Percentiles rank a stretch among this genome's conserved stretches.
Evolutionary conservation across 257 asterid species (phyloP).

Genomic region (Rubia yunnanensis): DNA sequence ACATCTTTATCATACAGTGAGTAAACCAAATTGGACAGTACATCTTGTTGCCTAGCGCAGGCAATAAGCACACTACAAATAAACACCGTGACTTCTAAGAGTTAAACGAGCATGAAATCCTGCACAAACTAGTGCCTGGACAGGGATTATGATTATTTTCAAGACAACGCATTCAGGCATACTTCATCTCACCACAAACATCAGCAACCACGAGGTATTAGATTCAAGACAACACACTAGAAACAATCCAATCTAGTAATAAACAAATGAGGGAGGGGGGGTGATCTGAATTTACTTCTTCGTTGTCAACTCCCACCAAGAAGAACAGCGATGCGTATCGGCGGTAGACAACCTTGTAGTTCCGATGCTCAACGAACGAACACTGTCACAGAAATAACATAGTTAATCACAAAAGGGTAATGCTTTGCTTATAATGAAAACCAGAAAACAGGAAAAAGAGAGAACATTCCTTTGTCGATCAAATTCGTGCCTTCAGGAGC

Average conservation of each 20-base stretch:
- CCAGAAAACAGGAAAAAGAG: not conserved
- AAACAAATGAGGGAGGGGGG: conserved; percentile 6
- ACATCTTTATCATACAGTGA: not conserved
- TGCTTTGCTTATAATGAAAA: not conserved
- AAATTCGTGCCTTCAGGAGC: not conserved
- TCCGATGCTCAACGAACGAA: conserved; percentile 95
- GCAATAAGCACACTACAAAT: not conserved
- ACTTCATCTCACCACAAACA: not conserved
- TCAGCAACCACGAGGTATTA: not conserved
- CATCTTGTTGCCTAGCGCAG: not conserved
- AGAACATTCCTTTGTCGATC: not conserved
- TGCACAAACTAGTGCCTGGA: not conserved
- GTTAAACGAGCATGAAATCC: not conserved
- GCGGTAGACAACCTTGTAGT: conserved; percentile 84
- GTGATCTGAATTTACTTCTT: conserved; percentile 74
- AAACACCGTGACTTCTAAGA: not conserved
- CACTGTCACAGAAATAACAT: conserved; percentile 38
- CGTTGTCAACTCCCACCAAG: conserved; percentile 97
- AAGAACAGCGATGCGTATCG: conserved; percentile 89
- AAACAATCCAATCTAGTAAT: no score
- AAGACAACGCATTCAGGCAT: not conserved
- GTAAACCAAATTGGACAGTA: not conserved
- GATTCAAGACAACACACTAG: not conserved
- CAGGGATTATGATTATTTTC: not conserved
- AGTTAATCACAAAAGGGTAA: not conserved